Conservation (phyloP, 345 rosid genomes). For the Erodium maritimum region DNA sequence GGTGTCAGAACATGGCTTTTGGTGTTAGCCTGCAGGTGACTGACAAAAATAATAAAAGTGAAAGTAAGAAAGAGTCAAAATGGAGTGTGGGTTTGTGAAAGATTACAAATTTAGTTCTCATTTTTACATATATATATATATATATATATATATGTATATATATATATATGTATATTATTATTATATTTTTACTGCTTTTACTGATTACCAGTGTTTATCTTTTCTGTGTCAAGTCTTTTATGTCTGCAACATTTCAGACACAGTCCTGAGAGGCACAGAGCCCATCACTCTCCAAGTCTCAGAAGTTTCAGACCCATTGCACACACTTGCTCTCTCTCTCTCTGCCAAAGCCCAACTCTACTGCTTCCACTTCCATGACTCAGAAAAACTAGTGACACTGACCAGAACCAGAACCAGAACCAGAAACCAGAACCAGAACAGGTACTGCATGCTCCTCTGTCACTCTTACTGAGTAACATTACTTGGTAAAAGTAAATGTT, state of each 20-base stretch:
- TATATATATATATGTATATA: no score
- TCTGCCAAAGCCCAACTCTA: neutral
- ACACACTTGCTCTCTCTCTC: neutral
- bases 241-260: neutral
- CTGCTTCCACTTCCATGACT: neutral
- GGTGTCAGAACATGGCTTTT: neutral
- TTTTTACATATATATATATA: no score
- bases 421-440: neutral
- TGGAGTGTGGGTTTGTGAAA: neutral
- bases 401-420: neutral
- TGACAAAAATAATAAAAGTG: neutral
- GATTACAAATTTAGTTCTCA: neutral
- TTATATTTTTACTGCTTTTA: neutral
- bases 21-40: neutral
- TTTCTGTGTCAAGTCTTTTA: neutral
- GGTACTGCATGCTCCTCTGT: neutral
- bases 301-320: neutral
- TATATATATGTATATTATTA: no score
- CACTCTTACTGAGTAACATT: neutral
- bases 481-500: neutral
- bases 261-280: neutral
- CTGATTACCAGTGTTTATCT: neutral
- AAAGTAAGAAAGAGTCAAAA: neutral
- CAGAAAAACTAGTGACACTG: neutral
- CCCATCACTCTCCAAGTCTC: neutral